Evolutionary conservation across 352 stramenopile species (phyloP), one percentile per base, ranked within the genome.

Genomic region (Elongisporangium prolatum): DNA sequence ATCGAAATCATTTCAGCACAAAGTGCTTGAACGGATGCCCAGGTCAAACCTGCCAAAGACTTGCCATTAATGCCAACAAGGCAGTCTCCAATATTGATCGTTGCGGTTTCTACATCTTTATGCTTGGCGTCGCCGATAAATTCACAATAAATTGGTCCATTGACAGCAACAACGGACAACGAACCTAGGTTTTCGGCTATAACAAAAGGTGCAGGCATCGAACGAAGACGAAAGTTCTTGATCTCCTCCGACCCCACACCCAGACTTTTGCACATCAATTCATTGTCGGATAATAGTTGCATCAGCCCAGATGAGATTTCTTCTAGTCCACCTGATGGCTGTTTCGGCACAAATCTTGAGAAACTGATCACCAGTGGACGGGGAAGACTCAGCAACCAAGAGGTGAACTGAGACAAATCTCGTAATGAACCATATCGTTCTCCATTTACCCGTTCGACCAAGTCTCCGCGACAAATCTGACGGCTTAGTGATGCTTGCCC

Each of bases 331-430:
- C 34, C 34, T 11, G 34, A 44, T 44, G 34, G 34, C 10, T 44
- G 34, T 13, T 44, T 2, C 11, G 14, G 34, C 14, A 44, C 34
- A 44, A 44, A 17, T 52, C 74, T 71, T 0, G 79, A 88, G 57
- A 93, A 90, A 3, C 58, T 75, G 13, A 93, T 85, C 53, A 74
- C 74, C 10, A 93, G 55, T 9, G 86, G 86, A 7, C 86, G 80
- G 28, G 80, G 75, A 14, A 93, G 64, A 9, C 67, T 73, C n/a
- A 90, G 65, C 40, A 95, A 56, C 49, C 64, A 80, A 7, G 84
- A 75, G 4, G 86, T 95, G 48, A 95, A 95, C 64, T 95, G 81
- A 21, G 80, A 91, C 25, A 95, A 62, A 69, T 93, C 84, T 13
- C 60, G 77, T 17, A 95, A 56, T 18, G 72, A 50, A 8, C 86